Percentiles rank a stretch among this genome's conserved stretches.
These are phyloP conservation scores for Daldinia vernicosa DNA, from an alignment of 495 filamentous ascomycete genomes.

Conservation along the genomic window DNA sequence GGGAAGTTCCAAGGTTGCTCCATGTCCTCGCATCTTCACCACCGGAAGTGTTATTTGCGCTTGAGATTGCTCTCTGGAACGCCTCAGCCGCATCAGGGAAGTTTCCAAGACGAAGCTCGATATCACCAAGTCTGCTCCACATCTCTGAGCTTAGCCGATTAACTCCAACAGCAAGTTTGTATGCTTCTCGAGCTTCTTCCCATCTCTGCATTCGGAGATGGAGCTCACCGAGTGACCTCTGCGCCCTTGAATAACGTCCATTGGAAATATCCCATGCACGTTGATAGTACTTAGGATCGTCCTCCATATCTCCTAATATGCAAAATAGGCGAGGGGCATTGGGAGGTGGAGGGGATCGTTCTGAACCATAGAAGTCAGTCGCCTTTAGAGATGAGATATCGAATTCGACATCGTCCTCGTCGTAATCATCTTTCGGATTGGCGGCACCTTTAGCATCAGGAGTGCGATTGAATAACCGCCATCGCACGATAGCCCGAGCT, in stretches of 20 bases:
- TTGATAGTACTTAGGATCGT: constrained; percentile 75
- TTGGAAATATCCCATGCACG: constrained; percentile 89
- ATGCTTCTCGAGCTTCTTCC: constrained; percentile 77
- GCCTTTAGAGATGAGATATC: constrained; percentile 61
- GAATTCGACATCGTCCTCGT: constrained; percentile 62
- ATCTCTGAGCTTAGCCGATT: constrained; percentile 81
- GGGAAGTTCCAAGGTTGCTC: constrained; percentile 90
- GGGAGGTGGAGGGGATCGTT: constrained; percentile 72
- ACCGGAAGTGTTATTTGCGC: constrained; percentile 67
- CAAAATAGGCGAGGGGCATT: constrained; percentile 91
- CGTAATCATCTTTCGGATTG: constrained; percentile 28
- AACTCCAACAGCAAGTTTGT: constrained; percentile 75
- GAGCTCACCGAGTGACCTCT: constrained; percentile 83
- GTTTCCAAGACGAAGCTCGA: constrained; percentile 75
- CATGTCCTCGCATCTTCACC: constrained; percentile 91
- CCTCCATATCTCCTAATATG: constrained; percentile 90
- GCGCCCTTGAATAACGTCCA: constrained; percentile 82
- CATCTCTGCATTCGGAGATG: constrained; percentile 71
- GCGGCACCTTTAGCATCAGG: constrained; percentile 35
- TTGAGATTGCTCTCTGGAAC: constrained; percentile 75
- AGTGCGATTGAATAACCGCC: constrained; percentile 74
- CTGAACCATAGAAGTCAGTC: constrained; percentile 63
- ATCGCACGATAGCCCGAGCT: constrained; percentile 75
- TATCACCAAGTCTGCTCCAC: constrained; percentile 93
- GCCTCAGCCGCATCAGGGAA: constrained; percentile 87